Conservation (phyloP, 163 green algal genomes). For the Chlamydomonas reinhardtii region DNA sequence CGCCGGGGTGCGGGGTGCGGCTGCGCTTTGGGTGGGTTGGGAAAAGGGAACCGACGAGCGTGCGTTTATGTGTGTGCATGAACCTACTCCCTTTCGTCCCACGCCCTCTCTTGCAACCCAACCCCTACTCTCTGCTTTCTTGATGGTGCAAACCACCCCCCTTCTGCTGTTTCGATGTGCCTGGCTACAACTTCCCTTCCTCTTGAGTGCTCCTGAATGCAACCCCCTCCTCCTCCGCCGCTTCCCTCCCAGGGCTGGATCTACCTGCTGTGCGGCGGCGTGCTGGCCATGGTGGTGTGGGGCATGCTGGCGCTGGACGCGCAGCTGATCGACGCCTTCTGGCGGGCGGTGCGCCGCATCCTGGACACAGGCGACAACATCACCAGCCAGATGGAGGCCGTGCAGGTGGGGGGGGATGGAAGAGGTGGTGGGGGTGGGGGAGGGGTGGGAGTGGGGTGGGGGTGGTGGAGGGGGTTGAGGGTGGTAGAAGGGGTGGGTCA, state of each 20-base stretch:
- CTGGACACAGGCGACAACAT: background rate
- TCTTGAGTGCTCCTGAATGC: too few species aligned
- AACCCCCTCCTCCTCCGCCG: too few species aligned
- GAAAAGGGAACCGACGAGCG: too few species aligned
- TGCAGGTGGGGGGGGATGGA: background rate
- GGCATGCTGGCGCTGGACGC: conserved; percentile 39
- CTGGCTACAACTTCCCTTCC: too few species aligned
- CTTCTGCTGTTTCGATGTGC: background rate
- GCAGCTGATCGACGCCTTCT: background rate
- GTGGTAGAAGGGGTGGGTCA: background rate
- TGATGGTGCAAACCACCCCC: too few species aligned
- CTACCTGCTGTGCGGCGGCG: background rate
- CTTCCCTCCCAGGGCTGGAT: conserved; percentile 3
- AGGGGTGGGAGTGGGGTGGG: background rate
- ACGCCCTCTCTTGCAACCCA: too few species aligned
- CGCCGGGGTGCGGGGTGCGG: too few species aligned
- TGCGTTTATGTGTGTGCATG: background rate
- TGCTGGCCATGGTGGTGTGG: conserved; percentile 19
- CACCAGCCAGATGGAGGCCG: background rate
- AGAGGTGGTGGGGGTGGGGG: too few species aligned
- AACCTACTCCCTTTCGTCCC: too few species aligned
- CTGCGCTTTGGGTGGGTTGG: too few species aligned
- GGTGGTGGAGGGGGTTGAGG: background rate
- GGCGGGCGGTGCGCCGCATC: background rate
- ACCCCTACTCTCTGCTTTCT: too few species aligned